A percentile compares a stretch with the other conserved stretches of the same genome.
Conservation (phyloP, 2,329 filamentous ascomycete species). For the Sphaerulina vaccinii region DNA sequence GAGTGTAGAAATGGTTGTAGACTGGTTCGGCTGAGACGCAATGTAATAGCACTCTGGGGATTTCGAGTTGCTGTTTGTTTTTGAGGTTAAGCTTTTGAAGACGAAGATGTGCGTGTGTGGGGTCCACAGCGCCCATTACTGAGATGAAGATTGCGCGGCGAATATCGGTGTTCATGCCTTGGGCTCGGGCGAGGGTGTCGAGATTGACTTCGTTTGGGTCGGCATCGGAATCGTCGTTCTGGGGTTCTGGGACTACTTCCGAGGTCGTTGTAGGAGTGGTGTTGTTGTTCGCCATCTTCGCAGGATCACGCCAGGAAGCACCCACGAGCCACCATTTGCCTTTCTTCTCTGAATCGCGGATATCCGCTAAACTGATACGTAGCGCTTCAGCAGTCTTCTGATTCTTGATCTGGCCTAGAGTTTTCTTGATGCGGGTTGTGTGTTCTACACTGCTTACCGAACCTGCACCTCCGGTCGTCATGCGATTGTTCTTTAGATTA, state of each 20-base stretch:
- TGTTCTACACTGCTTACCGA: slow-evolving; percentile 76
- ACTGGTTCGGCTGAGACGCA: slow-evolving; percentile 78
- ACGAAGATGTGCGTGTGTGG: slow-evolving; percentile 76
- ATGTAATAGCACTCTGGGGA: slow-evolving; percentile 82
- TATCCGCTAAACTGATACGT: slow-evolving; percentile 76
- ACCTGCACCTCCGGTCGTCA: slow-evolving; percentile 71
- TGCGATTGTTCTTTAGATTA: slow-evolving; percentile 88
- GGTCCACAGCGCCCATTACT: slow-evolving; percentile 81
- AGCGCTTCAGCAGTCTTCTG: slow-evolving; percentile 74
- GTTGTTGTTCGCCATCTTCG: slow-evolving; percentile 26
- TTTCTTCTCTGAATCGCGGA: slow-evolving; percentile 77
- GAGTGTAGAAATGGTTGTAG: slow-evolving; percentile 91
- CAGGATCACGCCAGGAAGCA: slow-evolving; percentile 71
- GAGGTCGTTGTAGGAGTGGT: slow-evolving; percentile 14
- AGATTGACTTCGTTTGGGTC: slow-evolving; percentile 59
- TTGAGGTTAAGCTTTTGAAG: slow-evolving; percentile 81
- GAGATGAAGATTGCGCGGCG: slow-evolving; percentile 90
- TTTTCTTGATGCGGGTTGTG: slow-evolving; percentile 83
- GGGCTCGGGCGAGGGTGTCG: slow-evolving; percentile 69
- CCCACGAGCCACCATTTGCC: slow-evolving; percentile 99
- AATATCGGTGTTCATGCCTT: slow-evolving; percentile 83
- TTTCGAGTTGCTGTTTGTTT: slow-evolving; percentile 79
- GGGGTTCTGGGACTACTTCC: slow-evolving; percentile 14
- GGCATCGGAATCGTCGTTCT: slow-evolving; percentile 28
- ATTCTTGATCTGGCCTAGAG: slow-evolving; percentile 72